Conservation (phyloP, 2,329 filamentous ascomycete species). For the Waltergamsia citrina region DNA sequence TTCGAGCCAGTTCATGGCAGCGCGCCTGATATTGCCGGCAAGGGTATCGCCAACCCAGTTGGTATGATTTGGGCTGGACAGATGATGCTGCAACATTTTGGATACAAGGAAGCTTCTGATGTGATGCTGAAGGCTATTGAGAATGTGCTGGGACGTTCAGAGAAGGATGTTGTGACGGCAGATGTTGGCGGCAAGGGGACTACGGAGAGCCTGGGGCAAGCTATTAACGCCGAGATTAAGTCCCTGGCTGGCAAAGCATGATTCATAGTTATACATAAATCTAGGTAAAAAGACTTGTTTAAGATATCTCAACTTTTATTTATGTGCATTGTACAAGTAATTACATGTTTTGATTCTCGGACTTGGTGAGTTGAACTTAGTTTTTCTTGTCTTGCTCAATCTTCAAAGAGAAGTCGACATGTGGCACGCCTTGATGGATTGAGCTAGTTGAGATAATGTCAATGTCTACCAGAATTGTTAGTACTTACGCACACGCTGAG, state of each 20-base stretch:
- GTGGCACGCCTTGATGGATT: slow-evolving; percentile 89
- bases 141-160: slow-evolving; percentile 29
- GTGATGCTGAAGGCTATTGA: slow-evolving; percentile 42
- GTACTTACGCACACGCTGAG: no score
- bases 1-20: slow-evolving; percentile 62
- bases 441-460: slow-evolving; percentile 95
- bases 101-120: slow-evolving; percentile 27
- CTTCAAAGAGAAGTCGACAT: slow-evolving; percentile 95
- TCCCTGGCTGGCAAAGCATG: background rate
- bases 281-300: no score
- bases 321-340: no score
- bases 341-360: no score
- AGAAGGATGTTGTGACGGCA: slow-evolving; percentile 38
- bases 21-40: slow-evolving; percentile 64
- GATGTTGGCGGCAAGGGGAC: slow-evolving; percentile 41
- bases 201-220: slow-evolving; percentile 23
- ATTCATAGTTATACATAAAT: no score
- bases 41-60: slow-evolving; percentile 66
- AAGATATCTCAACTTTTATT: no score
- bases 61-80: slow-evolving; percentile 64
- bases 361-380: background rate
- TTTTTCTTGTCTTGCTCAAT: slow-evolving; percentile 40
- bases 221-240: slow-evolving; percentile 14
- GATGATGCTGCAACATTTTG: slow-evolving; percentile 37
- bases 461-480: slow-evolving; percentile 53